Evolutionary conservation across 768 basidiomycete species (phyloP), one percentile per base, ranked within the genome.

Genomic region (Boletus coccyginus): DNA sequence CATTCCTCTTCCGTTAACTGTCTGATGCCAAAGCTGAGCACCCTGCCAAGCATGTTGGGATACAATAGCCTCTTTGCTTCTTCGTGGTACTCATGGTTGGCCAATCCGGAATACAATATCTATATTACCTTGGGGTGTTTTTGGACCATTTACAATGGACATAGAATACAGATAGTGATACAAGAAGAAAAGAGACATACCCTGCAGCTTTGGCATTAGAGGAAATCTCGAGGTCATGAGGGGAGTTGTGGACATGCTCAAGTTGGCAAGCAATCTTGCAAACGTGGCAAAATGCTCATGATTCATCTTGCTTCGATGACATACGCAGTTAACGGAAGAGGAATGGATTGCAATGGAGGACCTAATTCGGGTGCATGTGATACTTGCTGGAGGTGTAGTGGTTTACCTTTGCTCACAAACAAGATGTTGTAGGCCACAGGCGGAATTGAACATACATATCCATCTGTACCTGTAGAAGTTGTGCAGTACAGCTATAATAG

Each of bases 261-360:
- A 71, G 50, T 66, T 79, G 3, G 70, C 70, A 11, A 70, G 69
- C 46, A 66, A 74, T 38, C 65, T 75, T 8, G 72, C 72, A 8
- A 77, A 76, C 43, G 63, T 74, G 13, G 72, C n/a, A 90, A 92
- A 73, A 90, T 86, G 7, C 79, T 92, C 16, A 85, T 89, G 40
- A 88, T 92, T 55, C 87, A 89, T 64, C 89, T 90, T 1, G 87
- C 85, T 5, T 19, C n/a, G n/a, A n/a, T n/a, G n/a, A 71, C n/a
- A n/a, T n/a, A n/a, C n/a, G n/a, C n/a, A n/a, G n/a, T n/a, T n/a
- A n/a, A n/a, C n/a, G n/a, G n/a, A n/a, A n/a, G n/a, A n/a, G n/a
- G n/a, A n/a, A n/a, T n/a, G n/a, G n/a, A n/a, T n/a, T n/a, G n/a
- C n/a, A n/a, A n/a, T 69, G 74, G n/a, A n/a, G n/a, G n/a, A n/a